phyloP scores from a whole-genome alignment of 1,284 basidiomycete species.

The Ceratobasidium sp. region DNA sequence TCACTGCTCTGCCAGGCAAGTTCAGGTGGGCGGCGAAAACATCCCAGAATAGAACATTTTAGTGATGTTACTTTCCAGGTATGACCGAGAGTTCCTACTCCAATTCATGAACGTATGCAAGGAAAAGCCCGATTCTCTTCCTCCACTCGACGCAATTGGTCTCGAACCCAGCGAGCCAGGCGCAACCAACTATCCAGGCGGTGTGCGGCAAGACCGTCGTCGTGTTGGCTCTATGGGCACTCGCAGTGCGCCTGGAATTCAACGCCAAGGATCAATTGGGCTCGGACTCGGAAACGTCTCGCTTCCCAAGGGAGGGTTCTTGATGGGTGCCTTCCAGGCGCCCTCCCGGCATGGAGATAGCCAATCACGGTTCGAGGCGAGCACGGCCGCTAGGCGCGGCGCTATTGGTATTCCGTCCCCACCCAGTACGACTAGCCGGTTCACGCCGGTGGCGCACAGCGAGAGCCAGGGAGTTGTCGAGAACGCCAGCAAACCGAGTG shows the following conservation, averaged over 20 bases:
- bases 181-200: no score
- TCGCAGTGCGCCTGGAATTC: conserved; percentile 4
- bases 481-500: conserved; percentile 63
- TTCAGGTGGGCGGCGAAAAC: conserved; percentile 73
- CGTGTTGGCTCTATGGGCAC: conserved; percentile 40
- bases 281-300: conserved; percentile 60
- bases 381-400: conserved; percentile 54
- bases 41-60: no score
- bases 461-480: conserved; percentile 84
- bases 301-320: conserved; percentile 52
- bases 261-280: conserved; percentile 64
- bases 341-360: no score
- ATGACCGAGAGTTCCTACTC: conserved; percentile 96
- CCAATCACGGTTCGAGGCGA: no score
- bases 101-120: conserved; percentile 97
- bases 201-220: conserved; percentile 41
- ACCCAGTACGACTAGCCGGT: conserved; percentile 55
- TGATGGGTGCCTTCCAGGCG: conserved; percentile 81
- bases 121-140: conserved; percentile 92
- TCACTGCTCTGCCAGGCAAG: conserved; percentile 83
- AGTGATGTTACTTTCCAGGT: conserved; percentile 61
- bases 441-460: conserved; percentile 75
- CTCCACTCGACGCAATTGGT: conserved; percentile 88
- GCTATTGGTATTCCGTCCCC: conserved; percentile 60
- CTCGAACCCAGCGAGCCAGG: conserved; percentile 80